These are phyloP conservation scores for Populus simonii DNA, from an alignment of 345 rosid genomes.

Conservation along the genomic window DNA sequence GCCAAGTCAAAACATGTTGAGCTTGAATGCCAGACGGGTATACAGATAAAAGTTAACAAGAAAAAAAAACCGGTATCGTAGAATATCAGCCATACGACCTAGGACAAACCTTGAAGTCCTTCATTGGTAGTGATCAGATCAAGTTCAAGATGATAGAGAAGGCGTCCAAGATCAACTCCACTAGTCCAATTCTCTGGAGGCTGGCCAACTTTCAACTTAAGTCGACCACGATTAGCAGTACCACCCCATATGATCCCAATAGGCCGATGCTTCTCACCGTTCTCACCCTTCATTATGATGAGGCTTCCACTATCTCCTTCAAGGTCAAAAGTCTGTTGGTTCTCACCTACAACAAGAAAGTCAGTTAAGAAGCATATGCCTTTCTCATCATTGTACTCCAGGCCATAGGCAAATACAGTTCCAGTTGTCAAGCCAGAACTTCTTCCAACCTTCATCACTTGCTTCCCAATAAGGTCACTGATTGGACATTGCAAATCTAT, in stretches of 20 bases:
- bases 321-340: constrained; percentile 89
- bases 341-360: constrained; percentile 96
- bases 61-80: neutral
- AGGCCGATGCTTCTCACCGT: constrained; percentile 63
- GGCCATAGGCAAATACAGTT: constrained; percentile 80
- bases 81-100: neutral
- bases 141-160: constrained; percentile 86
- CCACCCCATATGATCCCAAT: constrained; percentile 99
- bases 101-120: constrained; percentile 67
- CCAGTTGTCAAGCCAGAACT: constrained; percentile 97
- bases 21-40: no score
- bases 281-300: constrained; percentile 68
- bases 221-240: constrained; percentile 87
- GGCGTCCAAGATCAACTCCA: constrained; percentile 96
- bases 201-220: constrained; percentile 80
- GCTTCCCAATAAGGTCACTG: constrained; percentile 74
- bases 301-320: constrained; percentile 99
- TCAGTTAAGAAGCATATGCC: constrained; percentile 96
- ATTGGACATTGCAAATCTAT: constrained; percentile 86
- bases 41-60: no score
- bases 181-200: constrained; percentile 97
- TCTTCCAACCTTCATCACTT: constrained; percentile 92
- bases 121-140: constrained; percentile 73
- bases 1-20: neutral
- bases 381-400: constrained; percentile 93